Evolutionary conservation across 371 early-diverging fungal genomes (phyloP), one percentile per base, ranked within the genome.

Genomic region (Syncephalastrum contaminatum): DNA sequence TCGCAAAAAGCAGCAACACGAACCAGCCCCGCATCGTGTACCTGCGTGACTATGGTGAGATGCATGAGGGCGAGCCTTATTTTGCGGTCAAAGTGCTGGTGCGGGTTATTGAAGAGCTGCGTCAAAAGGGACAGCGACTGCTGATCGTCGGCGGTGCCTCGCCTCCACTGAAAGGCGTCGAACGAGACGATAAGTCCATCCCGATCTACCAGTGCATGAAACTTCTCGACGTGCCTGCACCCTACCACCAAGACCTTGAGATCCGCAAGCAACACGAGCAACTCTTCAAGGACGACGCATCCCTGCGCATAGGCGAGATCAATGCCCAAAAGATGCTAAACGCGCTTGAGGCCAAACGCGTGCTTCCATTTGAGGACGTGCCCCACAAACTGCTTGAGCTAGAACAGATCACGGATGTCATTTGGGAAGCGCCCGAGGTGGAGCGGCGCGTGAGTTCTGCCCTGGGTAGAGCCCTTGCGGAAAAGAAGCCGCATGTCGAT

Each of bases 101-200:
- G 19, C 49, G 41, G 0, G 75, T 81, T 0, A 65, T 76, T 14
- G 74, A 77, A 25, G 73, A 73, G 0, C 48, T 81, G 24, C 70
- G 72, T 22, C 68, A 69, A 47, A 74, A 76, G 21, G 77, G 75
- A 14, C 83, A 80, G 41, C 55, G 54, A 4, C 7, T 82, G 18
- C 62, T 78, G 61, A 56, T 72, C 4, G 53, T 82, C 0, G 78
- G 75, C 20, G 77, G 80, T 24, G 70, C 76, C 43, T 73, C 77
- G 2, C 69, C 72, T 7, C 62, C 70, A 2, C 49, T 72, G n/a
- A 4, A 43, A 24, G 27, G 50, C 25, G 16, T 19, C 14, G 22
- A 49, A 15, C 43, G 48, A 4, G 25, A 49, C 8, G 57, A 49
- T 21, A 13, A 47, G 6, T 40, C 46, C 22, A 45, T 59, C 15